These are phyloP conservation scores for Beauveria pseudobassiana DNA, from an alignment of 2,329 filamentous ascomycete species.

Conservation along the genomic window DNA sequence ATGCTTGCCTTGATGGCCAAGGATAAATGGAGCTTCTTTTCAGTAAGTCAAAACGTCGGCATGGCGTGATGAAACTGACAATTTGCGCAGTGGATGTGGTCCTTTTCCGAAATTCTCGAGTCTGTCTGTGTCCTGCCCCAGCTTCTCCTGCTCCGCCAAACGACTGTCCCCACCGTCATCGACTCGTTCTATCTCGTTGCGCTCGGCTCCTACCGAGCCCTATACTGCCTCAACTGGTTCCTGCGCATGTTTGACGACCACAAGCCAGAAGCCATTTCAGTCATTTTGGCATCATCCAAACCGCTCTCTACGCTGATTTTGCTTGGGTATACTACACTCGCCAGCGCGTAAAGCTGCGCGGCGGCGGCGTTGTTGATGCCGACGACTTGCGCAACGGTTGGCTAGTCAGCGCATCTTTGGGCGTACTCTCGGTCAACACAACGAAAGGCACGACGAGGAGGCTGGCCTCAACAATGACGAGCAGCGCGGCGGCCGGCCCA, in stretches of 20 bases:
- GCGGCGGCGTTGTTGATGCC: slow-evolving; percentile 77
- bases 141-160: slow-evolving; percentile 83
- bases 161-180: slow-evolving; percentile 91
- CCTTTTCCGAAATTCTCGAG: slow-evolving; percentile 87
- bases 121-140: slow-evolving; percentile 87
- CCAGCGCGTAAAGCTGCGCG: slow-evolving; percentile 87
- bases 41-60: slow-evolving; percentile 31
- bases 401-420: slow-evolving; percentile 76
- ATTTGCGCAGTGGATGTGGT: slow-evolving; percentile 61
- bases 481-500: slow-evolving; percentile 34
- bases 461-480: slow-evolving; percentile 42
- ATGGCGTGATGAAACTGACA: no score
- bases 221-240: slow-evolving; percentile 93
- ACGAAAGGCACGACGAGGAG: slow-evolving; percentile 49
- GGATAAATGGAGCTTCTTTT: slow-evolving; percentile 38
- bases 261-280: slow-evolving; percentile 61
- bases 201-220: slow-evolving; percentile 76
- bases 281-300: slow-evolving; percentile 89
- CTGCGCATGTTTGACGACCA: slow-evolving; percentile 54
- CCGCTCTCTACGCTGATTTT: slow-evolving; percentile 84
- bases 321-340: slow-evolving; percentile 94
- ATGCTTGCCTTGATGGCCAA: slow-evolving; percentile 56
- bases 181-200: slow-evolving; percentile 92
- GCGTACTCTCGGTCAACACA: slow-evolving; percentile 34
- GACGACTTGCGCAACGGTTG: slow-evolving; percentile 83